phyloP scores from a whole-genome alignment of 768 basidiomycete species.

The Tricholoma bakamatsutake region DNA sequence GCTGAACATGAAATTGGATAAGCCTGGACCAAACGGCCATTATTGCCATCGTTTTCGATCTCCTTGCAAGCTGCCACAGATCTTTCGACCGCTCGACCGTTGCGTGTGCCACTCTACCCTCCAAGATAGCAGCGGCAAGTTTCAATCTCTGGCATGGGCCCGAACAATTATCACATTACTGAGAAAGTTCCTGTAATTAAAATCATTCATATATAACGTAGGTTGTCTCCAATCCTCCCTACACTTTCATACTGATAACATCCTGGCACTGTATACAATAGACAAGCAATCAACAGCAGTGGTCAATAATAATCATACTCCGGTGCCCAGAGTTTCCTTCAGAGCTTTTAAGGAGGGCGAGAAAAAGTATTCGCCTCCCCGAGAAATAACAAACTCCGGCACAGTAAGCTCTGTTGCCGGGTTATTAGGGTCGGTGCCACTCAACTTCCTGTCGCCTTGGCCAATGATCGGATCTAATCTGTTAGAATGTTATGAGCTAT shows the following conservation, averaged over 20 bases:
- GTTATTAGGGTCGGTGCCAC: constrained; percentile 28
- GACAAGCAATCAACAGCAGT: neutral
- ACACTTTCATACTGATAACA: neutral
- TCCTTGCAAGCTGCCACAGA: neutral
- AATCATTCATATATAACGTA: neutral
- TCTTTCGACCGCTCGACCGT: neutral
- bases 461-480: constrained; percentile 49
- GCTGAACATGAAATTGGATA: constrained; percentile 87
- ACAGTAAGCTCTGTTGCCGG: constrained; percentile 24
- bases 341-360: constrained; percentile 42
- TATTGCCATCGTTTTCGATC: neutral
- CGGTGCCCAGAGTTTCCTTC: constrained; percentile 26
- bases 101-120: neutral
- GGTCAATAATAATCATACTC: neutral
- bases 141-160: neutral
- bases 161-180: neutral
- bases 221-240: neutral
- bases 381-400: constrained; percentile 36
- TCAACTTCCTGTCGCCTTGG: constrained; percentile 20
- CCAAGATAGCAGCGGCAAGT: neutral
- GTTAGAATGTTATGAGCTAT: constrained; percentile 4
- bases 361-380: constrained; percentile 52
- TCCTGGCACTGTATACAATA: neutral
- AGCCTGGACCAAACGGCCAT: constrained; percentile 7
- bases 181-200: neutral